phyloP scores from a whole-genome alignment of 345 rosid genomes.

The Lepidium africanum region DNA sequence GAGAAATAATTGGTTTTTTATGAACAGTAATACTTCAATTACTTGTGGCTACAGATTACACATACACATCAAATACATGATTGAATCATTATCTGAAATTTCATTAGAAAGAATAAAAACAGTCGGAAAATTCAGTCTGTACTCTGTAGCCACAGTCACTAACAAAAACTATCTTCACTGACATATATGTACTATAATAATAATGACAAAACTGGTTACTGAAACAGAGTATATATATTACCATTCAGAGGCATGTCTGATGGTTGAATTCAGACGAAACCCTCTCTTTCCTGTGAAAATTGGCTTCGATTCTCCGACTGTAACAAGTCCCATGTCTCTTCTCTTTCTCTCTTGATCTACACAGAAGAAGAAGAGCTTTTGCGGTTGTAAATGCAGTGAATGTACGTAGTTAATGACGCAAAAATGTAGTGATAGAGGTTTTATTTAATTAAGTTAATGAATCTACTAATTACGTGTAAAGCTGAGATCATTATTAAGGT shows the following conservation, averaged over 20 bases:
- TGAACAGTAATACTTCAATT: slow-evolving; percentile 9
- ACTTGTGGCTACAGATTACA: slow-evolving; percentile 22
- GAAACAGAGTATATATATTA: slow-evolving; percentile 24
- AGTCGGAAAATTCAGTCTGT: no score
- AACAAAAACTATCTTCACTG: background rate
- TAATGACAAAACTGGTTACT: background rate
- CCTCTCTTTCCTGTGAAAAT: slow-evolving; percentile 81
- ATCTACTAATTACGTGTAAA: slow-evolving; percentile 28
- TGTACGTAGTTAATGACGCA: slow-evolving; percentile 21
- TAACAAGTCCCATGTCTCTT: slow-evolving; percentile 64
- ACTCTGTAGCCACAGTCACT: background rate
- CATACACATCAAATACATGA: no score
- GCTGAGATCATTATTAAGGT: slow-evolving; percentile 19
- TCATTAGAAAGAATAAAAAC: background rate
- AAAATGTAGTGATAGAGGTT: background rate
- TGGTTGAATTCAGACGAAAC: slow-evolving; percentile 80
- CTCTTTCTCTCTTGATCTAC: slow-evolving; percentile 7
- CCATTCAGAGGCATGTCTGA: slow-evolving; percentile 98
- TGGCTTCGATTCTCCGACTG: slow-evolving; percentile 73
- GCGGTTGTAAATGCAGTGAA: slow-evolving; percentile 2
- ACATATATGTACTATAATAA: background rate
- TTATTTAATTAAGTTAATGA: background rate
- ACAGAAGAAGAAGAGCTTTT: slow-evolving; percentile 1
- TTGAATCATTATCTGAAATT: background rate
- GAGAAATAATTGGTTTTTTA: slow-evolving; percentile 18